phyloP scores from a whole-genome alignment of 495 filamentous ascomycete genomes.

The Penicillium flavigenum region DNA sequence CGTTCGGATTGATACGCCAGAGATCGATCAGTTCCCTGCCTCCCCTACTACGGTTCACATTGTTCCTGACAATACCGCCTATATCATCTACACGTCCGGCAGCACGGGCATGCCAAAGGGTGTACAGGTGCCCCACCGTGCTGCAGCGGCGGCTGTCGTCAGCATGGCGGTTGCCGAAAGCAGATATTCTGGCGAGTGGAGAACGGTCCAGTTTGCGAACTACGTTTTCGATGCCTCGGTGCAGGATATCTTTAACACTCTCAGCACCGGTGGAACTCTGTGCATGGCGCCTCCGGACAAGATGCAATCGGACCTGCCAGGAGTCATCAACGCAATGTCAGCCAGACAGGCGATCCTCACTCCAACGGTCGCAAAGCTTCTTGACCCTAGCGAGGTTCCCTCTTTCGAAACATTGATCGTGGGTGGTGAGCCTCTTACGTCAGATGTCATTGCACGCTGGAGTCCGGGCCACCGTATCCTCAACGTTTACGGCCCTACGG shows the following conservation, averaged over 20 bases:
- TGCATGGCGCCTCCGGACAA: slow-evolving; percentile 23
- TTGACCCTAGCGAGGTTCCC: slow-evolving; percentile 25
- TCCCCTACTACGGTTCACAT: background rate
- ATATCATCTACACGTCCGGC: slow-evolving; percentile 40
- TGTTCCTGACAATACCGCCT: slow-evolving; percentile 11
- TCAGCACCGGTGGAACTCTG: slow-evolving; percentile 22
- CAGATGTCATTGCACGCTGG: slow-evolving; percentile 25
- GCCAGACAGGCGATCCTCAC: slow-evolving; percentile 27
- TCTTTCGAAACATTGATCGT: slow-evolving; percentile 25
- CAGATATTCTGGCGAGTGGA: slow-evolving; percentile 5
- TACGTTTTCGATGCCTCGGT: slow-evolving; percentile 25
- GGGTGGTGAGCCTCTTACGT: slow-evolving; percentile 28
- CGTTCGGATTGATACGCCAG: slow-evolving; percentile 8
- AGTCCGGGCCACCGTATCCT: slow-evolving; percentile 14
- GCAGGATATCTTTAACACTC: slow-evolving; percentile 19
- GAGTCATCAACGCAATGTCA: slow-evolving; percentile 26
- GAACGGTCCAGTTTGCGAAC: slow-evolving; percentile 9
- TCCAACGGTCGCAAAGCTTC: slow-evolving; percentile 29
- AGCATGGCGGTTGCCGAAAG: slow-evolving; percentile 1
- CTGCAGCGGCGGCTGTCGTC: slow-evolving; percentile 6
- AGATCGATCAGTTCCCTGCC: background rate
- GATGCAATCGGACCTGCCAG: slow-evolving; percentile 29
- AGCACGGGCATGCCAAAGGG: slow-evolving; percentile 45
- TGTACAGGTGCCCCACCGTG: slow-evolving; percentile 39
- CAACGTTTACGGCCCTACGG: slow-evolving; percentile 31